Conservation (phyloP, 495 filamentous ascomycete genomes). For the Aspergillus sclerotiicarbonarius region DNA sequence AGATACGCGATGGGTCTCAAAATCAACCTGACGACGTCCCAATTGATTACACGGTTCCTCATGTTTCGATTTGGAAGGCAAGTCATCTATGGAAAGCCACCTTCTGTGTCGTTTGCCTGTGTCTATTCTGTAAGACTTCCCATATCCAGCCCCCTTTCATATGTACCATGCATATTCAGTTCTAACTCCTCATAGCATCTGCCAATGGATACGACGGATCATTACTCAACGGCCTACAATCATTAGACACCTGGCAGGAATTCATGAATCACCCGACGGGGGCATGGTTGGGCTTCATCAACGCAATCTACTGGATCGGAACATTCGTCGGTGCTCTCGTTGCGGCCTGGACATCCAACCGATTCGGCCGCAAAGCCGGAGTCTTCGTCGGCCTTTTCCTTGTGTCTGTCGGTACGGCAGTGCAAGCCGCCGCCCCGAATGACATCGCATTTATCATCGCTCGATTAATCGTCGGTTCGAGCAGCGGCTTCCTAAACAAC, state of each 20-base stretch:
- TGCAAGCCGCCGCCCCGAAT: too few relatives aligned
- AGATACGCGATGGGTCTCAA: background rate
- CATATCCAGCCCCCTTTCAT: too few relatives aligned
- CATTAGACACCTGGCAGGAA: conserved; percentile 15
- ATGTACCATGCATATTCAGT: background rate
- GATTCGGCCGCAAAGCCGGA: too few relatives aligned
- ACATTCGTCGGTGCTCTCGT: conserved; percentile 22
- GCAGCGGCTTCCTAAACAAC: too few relatives aligned
- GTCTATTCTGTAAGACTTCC: conserved; percentile 5
- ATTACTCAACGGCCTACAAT: conserved; percentile 25
- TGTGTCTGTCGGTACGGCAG: too few relatives aligned
- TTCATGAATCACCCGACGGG: conserved; percentile 21
- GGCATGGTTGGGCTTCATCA: conserved; percentile 24
- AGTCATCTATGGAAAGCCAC: conserved; percentile 1
- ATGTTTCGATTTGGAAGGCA: background rate
- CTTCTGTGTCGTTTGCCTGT: conserved; percentile 3
- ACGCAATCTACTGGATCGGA: conserved; percentile 20
- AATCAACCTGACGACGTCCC: background rate
- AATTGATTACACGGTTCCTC: background rate
- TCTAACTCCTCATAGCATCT: background rate
- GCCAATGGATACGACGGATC: conserved; percentile 25
- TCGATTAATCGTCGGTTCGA: too few relatives aligned
- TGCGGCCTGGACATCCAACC: too few relatives aligned
- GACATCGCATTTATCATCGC: too few relatives aligned
- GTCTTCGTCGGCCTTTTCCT: too few relatives aligned